A percentile compares a stretch with the other conserved stretches of the same genome.
phyloP scores from a whole-genome alignment of 345 rosid species.

The Gossypium turneri region DNA sequence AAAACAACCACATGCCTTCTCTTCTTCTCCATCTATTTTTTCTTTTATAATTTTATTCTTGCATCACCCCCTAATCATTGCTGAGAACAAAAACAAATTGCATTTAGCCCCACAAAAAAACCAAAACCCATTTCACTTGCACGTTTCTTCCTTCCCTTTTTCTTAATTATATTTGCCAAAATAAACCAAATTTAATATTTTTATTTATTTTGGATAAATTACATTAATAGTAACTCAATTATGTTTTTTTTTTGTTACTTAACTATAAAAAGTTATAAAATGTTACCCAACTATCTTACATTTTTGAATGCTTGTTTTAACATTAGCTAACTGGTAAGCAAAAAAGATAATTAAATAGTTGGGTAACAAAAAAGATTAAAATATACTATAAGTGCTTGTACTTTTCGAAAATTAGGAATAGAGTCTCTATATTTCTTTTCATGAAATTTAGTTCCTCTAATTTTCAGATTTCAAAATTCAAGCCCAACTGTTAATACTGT shows the following conservation, averaged over 20 bases:
- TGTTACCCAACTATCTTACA: rapidly evolving
- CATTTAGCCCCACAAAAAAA: constrained; percentile 20
- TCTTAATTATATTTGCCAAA: not conserved
- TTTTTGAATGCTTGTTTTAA: too few species aligned
- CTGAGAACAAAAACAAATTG: constrained; percentile 37
- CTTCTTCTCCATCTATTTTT: not conserved
- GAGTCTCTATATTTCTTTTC: too few species aligned
- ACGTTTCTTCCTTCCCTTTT: not conserved
- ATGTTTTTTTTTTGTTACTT: too few species aligned
- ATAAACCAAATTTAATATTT: not conserved
- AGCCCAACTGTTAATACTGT: rapidly evolving
- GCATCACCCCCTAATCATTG: constrained; percentile 38
- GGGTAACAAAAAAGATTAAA: too few species aligned
- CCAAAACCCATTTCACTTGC: constrained; percentile 7
- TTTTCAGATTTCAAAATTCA: too few species aligned
- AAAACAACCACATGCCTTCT: constrained; percentile 30
- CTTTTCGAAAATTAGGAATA: too few species aligned
- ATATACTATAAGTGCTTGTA: too few species aligned
- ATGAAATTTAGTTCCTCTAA: too few species aligned
- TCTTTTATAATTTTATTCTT: not conserved
- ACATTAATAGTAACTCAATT: too few species aligned
- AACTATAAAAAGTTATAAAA: too few species aligned
- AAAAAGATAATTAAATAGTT: too few species aligned
- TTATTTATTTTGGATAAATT: not conserved
- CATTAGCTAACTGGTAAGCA: too few species aligned